Conservation (phyloP, 2,329 filamentous ascomycete genomes). For the Phialophora chinensis region DNA sequence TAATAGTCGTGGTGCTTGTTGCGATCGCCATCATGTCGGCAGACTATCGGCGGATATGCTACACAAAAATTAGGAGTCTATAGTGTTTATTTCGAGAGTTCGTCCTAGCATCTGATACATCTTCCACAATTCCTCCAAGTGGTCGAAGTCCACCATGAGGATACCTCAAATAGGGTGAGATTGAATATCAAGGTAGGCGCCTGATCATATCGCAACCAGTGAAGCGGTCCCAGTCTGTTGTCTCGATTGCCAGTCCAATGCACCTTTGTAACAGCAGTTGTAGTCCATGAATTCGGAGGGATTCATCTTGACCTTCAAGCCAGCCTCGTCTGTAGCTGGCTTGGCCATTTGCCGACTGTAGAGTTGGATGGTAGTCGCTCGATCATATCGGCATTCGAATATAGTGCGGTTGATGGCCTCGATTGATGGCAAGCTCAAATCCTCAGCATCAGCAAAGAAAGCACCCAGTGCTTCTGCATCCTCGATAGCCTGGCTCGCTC, state of each 20-base stretch:
- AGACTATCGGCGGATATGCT: too few species aligned
- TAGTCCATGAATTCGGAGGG: neutral
- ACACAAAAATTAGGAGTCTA: too few species aligned
- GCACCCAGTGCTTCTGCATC: neutral
- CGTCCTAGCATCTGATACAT: too few species aligned
- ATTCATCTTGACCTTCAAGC: neutral
- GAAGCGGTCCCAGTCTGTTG: neutral
- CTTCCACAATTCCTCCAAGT: too few species aligned
- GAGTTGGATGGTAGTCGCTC: neutral
- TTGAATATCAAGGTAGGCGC: neutral
- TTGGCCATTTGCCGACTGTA: neutral
- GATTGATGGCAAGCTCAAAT: neutral
- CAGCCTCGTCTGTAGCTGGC: neutral
- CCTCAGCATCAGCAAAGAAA: neutral
- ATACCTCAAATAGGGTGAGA: neutral
- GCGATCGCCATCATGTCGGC: too few species aligned
- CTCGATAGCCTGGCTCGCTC: slow-evolving; percentile 45
- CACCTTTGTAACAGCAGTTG: neutral
- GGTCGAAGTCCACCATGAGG: too few species aligned
- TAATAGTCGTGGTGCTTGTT: too few species aligned
- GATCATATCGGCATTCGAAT: neutral
- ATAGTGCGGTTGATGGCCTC: neutral
- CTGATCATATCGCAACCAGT: too few species aligned
- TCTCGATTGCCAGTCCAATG: neutral
- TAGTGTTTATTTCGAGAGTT: too few species aligned